These are phyloP conservation scores for Plicaturopsis crispa DNA, from an alignment of 768 basidiomycete genomes.

Conservation along the genomic window DNA sequence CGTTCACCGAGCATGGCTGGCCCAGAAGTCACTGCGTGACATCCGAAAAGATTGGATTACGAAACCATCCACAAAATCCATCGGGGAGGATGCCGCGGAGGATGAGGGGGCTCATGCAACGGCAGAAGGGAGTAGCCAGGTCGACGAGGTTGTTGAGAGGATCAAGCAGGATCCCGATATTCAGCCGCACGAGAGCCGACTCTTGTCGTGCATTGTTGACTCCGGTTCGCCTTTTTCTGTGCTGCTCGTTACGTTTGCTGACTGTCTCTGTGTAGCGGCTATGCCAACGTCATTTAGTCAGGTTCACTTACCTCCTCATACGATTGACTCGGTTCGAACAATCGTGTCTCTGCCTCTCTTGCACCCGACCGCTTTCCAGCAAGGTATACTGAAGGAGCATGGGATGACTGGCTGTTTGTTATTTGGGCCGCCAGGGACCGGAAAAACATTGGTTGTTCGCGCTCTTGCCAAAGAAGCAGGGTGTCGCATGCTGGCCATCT, in stretches of 20 bases:
- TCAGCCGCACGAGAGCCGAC: slow-evolving; percentile 71
- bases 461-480: slow-evolving; percentile 92
- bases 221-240: slow-evolving; percentile 34
- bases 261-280: slow-evolving; percentile 32
- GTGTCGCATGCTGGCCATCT: slow-evolving; percentile 85
- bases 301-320: slow-evolving; percentile 82
- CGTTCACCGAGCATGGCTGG: slow-evolving; percentile 59
- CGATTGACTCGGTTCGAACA: slow-evolving; percentile 87
- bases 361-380: slow-evolving; percentile 80
- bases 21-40: slow-evolving; percentile 40
- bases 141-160: slow-evolving; percentile 71
- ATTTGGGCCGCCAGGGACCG: slow-evolving; percentile 91
- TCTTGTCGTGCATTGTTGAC: slow-evolving; percentile 85
- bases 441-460: slow-evolving; percentile 84
- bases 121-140: slow-evolving; percentile 12
- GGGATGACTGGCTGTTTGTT: slow-evolving; percentile 86
- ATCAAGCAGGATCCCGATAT: slow-evolving; percentile 71
- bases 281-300: slow-evolving; percentile 82
- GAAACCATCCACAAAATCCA: slow-evolving; percentile 30
- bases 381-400: slow-evolving; percentile 87
- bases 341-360: slow-evolving; percentile 86
- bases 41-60: slow-evolving; percentile 57
- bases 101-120: slow-evolving; percentile 31
- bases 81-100: slow-evolving; percentile 27
- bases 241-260: slow-evolving; percentile 7